Conservation (phyloP, 2,329 filamentous ascomycete genomes). For the Byssothecium circinans region DNA sequence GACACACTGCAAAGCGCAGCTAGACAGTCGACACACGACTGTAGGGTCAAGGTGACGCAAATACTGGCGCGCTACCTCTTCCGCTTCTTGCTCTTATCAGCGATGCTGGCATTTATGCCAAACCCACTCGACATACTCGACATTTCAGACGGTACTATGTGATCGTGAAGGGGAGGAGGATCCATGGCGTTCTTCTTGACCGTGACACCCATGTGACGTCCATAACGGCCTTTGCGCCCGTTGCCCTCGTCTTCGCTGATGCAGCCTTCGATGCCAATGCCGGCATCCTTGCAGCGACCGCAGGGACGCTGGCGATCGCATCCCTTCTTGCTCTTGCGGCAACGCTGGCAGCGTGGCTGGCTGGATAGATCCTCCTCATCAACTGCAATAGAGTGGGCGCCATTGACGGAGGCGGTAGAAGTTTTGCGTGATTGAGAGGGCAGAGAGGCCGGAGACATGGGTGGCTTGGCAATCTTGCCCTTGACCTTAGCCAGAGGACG, state of each 20-base stretch:
- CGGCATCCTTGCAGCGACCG: conserved; percentile 92
- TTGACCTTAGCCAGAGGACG: conserved; percentile 56
- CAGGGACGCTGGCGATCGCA: conserved; percentile 96
- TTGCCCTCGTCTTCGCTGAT: conserved; percentile 98
- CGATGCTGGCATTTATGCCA: conserved; percentile 18
- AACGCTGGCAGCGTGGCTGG: conserved; percentile 96
- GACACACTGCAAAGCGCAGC: no score
- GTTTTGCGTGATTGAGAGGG: conserved; percentile 72
- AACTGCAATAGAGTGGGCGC: conserved; percentile 61
- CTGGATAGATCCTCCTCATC: conserved; percentile 91
- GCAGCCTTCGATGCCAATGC: conserved; percentile 88
- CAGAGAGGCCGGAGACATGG: conserved; percentile 62
- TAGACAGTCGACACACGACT: background rate
- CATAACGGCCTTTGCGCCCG: conserved; percentile 91
- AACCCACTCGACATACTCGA: conserved; percentile 15
- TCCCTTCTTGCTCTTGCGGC: conserved; percentile 99
- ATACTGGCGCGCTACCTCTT: conserved; percentile 57
- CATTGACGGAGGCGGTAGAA: conserved; percentile 69
- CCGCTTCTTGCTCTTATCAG: conserved; percentile 69
- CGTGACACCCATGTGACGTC: conserved; percentile 68
- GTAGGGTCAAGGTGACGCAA: background rate
- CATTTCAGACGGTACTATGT: conserved; percentile 23
- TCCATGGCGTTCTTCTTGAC: conserved; percentile 60
- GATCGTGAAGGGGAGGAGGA: conserved; percentile 38
- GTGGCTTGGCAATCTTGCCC: conserved; percentile 49